phyloP scores from a whole-genome alignment of 169 alveolate genomes.

The Plasmodium billcollinsi region DNA sequence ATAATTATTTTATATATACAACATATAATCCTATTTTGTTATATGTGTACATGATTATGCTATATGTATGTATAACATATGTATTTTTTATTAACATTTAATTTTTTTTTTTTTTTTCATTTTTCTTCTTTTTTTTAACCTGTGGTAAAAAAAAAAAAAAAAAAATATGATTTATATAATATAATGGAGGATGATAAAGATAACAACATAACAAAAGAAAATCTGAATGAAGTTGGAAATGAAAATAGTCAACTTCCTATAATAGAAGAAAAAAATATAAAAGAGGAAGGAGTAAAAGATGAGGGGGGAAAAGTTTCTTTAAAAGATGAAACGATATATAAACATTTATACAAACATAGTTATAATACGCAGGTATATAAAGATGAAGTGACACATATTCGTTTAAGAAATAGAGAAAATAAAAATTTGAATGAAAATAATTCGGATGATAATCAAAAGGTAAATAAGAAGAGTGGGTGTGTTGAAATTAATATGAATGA shows the following conservation, averaged over 20 bases:
- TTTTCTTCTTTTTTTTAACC: too few species aligned
- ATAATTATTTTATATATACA: too few species aligned
- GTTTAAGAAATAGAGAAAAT: constrained; percentile 8
- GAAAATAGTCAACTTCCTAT: background rate
- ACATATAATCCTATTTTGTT: too few species aligned
- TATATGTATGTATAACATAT: too few species aligned
- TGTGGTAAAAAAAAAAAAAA: background rate
- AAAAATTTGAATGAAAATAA: constrained; percentile 18
- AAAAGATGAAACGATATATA: constrained; percentile 10
- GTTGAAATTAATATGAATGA: background rate
- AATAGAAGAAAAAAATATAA: background rate
- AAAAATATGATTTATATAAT: background rate
- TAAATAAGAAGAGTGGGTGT: background rate
- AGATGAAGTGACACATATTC: constrained; percentile 18
- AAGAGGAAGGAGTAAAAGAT: background rate
- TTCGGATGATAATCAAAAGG: background rate
- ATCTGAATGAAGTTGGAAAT: background rate
- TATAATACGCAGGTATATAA: constrained; percentile 13
- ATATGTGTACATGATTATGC: too few species aligned
- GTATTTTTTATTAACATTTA: too few species aligned
- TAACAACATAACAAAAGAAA: background rate
- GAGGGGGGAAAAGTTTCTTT: background rate
- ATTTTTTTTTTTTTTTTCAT: too few species aligned
- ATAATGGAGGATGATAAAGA: background rate
- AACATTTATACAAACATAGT: constrained; percentile 19